phyloP scores from a whole-genome alignment of 768 basidiomycete genomes.

The Hygrophoropsis aurantiaca region DNA sequence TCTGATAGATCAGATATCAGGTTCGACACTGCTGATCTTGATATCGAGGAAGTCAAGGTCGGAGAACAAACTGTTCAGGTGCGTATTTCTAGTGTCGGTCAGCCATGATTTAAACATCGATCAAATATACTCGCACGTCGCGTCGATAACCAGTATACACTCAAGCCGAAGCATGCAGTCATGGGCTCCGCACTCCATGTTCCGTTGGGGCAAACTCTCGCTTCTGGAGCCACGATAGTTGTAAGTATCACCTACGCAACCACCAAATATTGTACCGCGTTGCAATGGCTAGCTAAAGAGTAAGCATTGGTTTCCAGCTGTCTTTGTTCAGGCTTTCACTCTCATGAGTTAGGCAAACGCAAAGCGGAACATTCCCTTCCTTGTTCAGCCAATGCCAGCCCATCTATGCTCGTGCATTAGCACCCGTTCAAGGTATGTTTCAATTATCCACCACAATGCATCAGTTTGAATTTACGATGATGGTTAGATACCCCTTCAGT shows the following conservation, averaged over 20 bases:
- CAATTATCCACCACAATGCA: not conserved
- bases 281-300: constrained; percentile 55
- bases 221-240: constrained; percentile 22
- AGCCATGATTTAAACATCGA: not conserved
- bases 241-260: constrained; percentile 45
- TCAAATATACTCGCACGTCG: not conserved
- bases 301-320: constrained; percentile 12
- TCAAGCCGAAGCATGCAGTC: constrained; percentile 31
- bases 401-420: constrained; percentile 53
- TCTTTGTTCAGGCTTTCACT: not conserved
- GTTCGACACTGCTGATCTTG: constrained; percentile 54
- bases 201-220: constrained; percentile 21
- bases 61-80: constrained; percentile 33
- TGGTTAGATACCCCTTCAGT: constrained; percentile 51
- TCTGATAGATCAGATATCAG: constrained; percentile 18
- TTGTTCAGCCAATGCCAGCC: constrained; percentile 63
- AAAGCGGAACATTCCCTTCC: constrained; percentile 52
- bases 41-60: constrained; percentile 39
- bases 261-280: constrained; percentile 43
- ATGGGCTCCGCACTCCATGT: constrained; percentile 44
- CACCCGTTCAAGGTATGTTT: constrained; percentile 48
- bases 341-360: constrained; percentile 43
- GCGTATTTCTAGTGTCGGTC: constrained; percentile 3
- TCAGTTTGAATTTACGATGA: no score
- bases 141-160: constrained; percentile 26